phyloP scores from a whole-genome alignment of 495 filamentous ascomycete species.

The Annulohypoxylon moriforme region DNA sequence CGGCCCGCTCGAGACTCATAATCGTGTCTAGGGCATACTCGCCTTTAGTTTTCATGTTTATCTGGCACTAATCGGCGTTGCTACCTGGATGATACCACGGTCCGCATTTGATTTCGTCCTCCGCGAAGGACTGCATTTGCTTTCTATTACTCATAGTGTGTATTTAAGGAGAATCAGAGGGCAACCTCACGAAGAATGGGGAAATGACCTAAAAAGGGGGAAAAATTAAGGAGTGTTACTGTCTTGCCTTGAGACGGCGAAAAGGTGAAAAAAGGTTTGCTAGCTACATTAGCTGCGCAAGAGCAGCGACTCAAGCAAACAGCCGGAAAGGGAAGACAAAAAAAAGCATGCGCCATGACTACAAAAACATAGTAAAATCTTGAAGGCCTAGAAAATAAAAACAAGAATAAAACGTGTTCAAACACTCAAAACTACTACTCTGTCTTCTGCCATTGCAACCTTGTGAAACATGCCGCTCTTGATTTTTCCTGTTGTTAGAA shows the following conservation, averaged over 20 bases:
- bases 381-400: constrained; percentile 48
- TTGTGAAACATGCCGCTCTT: neutral
- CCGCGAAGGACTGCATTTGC: constrained; percentile 43
- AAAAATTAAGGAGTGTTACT: constrained; percentile 19
- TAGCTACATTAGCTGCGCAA: constrained; percentile 33
- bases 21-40: constrained; percentile 51
- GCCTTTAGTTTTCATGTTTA: constrained; percentile 48
- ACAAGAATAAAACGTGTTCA: constrained; percentile 43
- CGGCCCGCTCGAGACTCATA: constrained; percentile 27
- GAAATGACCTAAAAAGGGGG: constrained; percentile 41
- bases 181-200: constrained; percentile 47
- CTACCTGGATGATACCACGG: constrained; percentile 54
- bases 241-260: constrained; percentile 20
- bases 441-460: constrained; percentile 16
- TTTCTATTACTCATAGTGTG: constrained; percentile 47
- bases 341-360: constrained; percentile 47
- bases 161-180: constrained; percentile 52
- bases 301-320: constrained; percentile 27
- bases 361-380: constrained; percentile 46
- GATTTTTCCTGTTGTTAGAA: constrained; percentile 4
- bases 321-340: constrained; percentile 36
- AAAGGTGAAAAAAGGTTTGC: constrained; percentile 29
- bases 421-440: constrained; percentile 5
- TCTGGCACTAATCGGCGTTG: constrained; percentile 50
- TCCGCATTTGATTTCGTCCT: constrained; percentile 49